A percentile compares a stretch with the other conserved stretches of the same genome.
These are phyloP conservation scores for Macrolepiota fuliginosa DNA, from an alignment of 768 basidiomycete species.

Conservation along the genomic window DNA sequence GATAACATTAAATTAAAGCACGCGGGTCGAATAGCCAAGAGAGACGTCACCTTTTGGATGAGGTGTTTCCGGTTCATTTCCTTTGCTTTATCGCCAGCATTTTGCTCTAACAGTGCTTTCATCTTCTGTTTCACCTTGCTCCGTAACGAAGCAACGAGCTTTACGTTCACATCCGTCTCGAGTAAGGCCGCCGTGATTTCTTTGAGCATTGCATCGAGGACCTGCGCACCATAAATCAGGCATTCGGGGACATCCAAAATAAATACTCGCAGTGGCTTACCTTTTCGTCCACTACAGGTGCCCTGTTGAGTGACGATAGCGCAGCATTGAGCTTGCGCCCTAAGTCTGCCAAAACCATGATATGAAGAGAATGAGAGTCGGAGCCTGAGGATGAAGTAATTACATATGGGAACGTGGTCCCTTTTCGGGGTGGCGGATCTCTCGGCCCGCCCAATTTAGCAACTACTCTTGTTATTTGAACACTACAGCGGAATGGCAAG, in stretches of 20 bases:
- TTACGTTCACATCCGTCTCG: slow-evolving; percentile 98
- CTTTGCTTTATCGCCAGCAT: slow-evolving; percentile 65
- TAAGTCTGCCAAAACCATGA: slow-evolving; percentile 95
- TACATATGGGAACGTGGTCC: slow-evolving; percentile 8
- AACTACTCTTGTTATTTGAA: slow-evolving; percentile 19
- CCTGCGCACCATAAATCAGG: slow-evolving; percentile 42
- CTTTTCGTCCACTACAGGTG: slow-evolving; percentile 89
- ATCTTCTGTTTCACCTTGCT: slow-evolving; percentile 91
- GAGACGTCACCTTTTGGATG: slow-evolving; percentile 75
- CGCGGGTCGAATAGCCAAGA: not conserved
- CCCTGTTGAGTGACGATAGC: slow-evolving; percentile 83
- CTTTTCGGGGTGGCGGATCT: slow-evolving; percentile 5
- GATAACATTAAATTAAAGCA: not conserved
- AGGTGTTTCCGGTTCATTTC: slow-evolving; percentile 83
- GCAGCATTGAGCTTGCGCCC: slow-evolving; percentile 94
- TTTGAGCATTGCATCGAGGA: slow-evolving; percentile 91
- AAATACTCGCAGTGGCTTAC: slow-evolving; percentile 35
- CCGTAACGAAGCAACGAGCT: slow-evolving; percentile 83
- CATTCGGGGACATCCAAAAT: not conserved
- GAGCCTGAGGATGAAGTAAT: not conserved
- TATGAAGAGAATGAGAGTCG: slow-evolving; percentile 24
- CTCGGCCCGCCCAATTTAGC: not conserved
- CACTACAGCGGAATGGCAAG: slow-evolving; percentile 27
- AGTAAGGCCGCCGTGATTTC: slow-evolving; percentile 92
- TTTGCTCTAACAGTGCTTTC: slow-evolving; percentile 71